Evolutionary conservation across 345 rosid genomes (phyloP).

Genomic region (Citrus sp.): DNA sequence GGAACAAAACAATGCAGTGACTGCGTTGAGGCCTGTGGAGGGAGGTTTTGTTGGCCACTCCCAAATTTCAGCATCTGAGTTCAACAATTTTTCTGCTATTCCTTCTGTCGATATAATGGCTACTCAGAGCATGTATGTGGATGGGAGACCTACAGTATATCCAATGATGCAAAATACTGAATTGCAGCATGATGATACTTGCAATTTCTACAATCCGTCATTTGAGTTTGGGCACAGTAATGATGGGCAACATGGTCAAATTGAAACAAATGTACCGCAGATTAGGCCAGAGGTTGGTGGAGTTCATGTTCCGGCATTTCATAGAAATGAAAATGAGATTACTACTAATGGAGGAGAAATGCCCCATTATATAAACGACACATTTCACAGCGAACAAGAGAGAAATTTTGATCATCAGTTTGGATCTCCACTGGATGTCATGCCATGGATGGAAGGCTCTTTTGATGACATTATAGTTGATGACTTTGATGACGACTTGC

Average conservation of each 20-base stretch:
- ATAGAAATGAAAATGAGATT: conserved; percentile 38
- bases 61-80: conserved; percentile 31
- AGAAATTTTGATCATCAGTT: conserved; percentile 52
- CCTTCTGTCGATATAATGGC: conserved; percentile 40
- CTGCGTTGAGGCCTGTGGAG: conserved; percentile 32
- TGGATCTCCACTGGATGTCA: conserved; percentile 47
- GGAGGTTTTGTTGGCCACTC: conserved; percentile 37
- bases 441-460: conserved; percentile 28
- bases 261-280: conserved; percentile 33
- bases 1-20: conserved; percentile 33
- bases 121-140: conserved; percentile 44
- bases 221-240: conserved; percentile 41
- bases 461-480: conserved; percentile 30
- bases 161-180: conserved; percentile 44
- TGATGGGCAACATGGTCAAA: conserved; percentile 40
- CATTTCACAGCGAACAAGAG: conserved; percentile 55
- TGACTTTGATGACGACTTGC: conserved; percentile 31
- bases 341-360: conserved; percentile 32
- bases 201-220: conserved; percentile 40
- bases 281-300: conserved; percentile 36
- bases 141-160: conserved; percentile 54
- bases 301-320: conserved; percentile 28
- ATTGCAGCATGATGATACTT: conserved; percentile 42
- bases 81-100: conserved; percentile 39
- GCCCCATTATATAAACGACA: conserved; percentile 35